These are phyloP conservation scores for Hirschioporus abietinus DNA, from an alignment of 768 basidiomycete genomes.

Conservation along the genomic window DNA sequence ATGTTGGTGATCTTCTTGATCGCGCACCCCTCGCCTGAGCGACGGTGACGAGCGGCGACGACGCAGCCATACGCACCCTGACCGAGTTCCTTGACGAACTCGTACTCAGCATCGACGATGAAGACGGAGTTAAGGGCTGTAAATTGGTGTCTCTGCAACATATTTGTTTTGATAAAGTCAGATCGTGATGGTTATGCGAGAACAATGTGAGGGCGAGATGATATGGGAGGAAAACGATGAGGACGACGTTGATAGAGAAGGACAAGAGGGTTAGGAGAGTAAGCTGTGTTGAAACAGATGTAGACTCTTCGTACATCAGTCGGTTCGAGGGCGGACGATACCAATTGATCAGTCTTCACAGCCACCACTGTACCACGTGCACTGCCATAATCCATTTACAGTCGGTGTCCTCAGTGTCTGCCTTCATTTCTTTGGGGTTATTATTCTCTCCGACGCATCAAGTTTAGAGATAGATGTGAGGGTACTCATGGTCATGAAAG, in stretches of 20 bases:
- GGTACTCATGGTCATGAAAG: too few species aligned
- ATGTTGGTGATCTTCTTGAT: slow-evolving; percentile 97
- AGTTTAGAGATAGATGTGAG: too few species aligned
- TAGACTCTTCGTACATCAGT: neutral
- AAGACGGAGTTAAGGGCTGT: slow-evolving; percentile 82
- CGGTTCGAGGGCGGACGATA: neutral
- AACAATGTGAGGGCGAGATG: neutral
- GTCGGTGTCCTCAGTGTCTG: too few species aligned
- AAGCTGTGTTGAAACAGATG: neutral
- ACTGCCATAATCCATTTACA: slow-evolving; percentile 34
- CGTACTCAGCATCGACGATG: slow-evolving; percentile 83
- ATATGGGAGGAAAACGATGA: neutral
- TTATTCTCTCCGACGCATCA: too few species aligned
- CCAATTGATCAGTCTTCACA: neutral
- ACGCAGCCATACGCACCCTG: slow-evolving; percentile 95
- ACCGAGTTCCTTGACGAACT: slow-evolving; percentile 95
- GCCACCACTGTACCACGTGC: slow-evolving; percentile 81
- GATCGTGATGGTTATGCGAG: neutral
- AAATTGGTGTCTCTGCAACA: slow-evolving; percentile 73
- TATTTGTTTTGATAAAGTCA: neutral
- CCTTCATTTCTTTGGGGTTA: too few species aligned
- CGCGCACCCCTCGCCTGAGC: slow-evolving; percentile 84
- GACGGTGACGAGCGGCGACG: slow-evolving; percentile 76
- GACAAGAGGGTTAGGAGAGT: neutral
- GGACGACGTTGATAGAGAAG: neutral